Percentiles rank a stretch among this genome's conserved stretches.
Conservation (phyloP, 2,329 filamentous ascomycete species). For the Phoma sp. region DNA sequence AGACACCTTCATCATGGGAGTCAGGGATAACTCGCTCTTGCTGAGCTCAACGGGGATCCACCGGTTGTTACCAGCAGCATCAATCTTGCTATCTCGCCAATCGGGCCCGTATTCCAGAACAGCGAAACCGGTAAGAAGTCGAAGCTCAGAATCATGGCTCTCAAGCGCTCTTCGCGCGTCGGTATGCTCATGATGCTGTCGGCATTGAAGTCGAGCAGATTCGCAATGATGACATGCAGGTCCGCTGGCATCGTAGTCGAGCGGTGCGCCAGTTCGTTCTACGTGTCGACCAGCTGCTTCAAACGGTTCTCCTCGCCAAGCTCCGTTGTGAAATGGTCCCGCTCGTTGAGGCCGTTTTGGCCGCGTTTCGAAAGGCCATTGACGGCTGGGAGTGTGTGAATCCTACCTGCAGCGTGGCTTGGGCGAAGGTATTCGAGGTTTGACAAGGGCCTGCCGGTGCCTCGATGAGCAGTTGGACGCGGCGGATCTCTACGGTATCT, state of each 20-base stretch:
- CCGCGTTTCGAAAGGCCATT: not conserved
- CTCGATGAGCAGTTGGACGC: not conserved
- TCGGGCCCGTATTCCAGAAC: slow-evolving; percentile 13
- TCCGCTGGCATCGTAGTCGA: slow-evolving; percentile 18
- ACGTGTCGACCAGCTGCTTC: slow-evolving; percentile 15
- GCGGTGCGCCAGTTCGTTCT: slow-evolving; percentile 12
- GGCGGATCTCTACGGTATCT: slow-evolving; percentile 3
- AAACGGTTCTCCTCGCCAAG: slow-evolving; percentile 2
- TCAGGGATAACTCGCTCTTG: slow-evolving; percentile 7
- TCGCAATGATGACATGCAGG: slow-evolving; percentile 14
- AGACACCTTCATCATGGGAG: slow-evolving; percentile 1
- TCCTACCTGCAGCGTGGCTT: not conserved
- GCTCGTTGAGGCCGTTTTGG: not conserved
- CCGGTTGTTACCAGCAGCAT: not conserved
- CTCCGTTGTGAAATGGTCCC: slow-evolving; percentile 7
- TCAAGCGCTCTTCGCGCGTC: slow-evolving; percentile 6
- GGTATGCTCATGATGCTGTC: slow-evolving; percentile 7
- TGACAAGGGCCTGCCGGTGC: not conserved
- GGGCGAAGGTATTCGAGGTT: not conserved
- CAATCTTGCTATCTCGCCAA: not conserved
- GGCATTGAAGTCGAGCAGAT: slow-evolving; percentile 17
- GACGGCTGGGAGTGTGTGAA: not conserved
- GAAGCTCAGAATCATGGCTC: slow-evolving; percentile 12
- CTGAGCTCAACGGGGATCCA: slow-evolving; percentile 9
- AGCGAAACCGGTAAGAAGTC: slow-evolving; percentile 4